These are phyloP conservation scores for Pseudocercospora cruenta DNA, from an alignment of 2,329 filamentous ascomycete genomes.

Conservation along the genomic window DNA sequence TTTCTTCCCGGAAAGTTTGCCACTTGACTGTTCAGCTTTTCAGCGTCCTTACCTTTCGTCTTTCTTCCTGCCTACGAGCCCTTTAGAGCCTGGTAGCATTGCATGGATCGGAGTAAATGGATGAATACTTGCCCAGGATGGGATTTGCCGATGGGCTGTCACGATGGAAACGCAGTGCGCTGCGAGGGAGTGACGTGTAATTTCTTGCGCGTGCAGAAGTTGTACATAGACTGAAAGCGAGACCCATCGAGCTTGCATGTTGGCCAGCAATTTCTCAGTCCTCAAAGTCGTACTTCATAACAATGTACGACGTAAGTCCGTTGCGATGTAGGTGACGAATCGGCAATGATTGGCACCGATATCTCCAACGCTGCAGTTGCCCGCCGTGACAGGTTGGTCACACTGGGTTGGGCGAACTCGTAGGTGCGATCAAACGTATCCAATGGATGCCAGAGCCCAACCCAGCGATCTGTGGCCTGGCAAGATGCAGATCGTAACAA, in stretches of 20 bases:
- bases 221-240: conserved; percentile 10
- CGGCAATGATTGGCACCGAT: not conserved
- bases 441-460: not conserved
- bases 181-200: conserved; percentile 4
- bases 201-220: not conserved
- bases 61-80: not conserved
- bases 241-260: not conserved
- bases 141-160: not conserved
- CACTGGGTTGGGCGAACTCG: conserved; percentile 12
- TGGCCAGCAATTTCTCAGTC: not conserved
- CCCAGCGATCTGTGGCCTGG: conserved; percentile 9
- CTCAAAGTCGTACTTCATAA: not conserved
- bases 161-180: not conserved
- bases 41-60: not conserved
- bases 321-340: not conserved
- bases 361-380: conserved; percentile 18
- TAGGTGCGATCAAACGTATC: not conserved
- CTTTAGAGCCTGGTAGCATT: not conserved
- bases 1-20: conserved; percentile 1
- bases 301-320: not conserved
- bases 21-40: conserved; percentile 3
- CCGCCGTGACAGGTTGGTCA: conserved; percentile 26
- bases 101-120: conserved; percentile 3
- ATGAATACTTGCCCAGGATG: not conserved
- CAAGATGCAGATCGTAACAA: conserved; percentile 16